These are phyloP conservation scores for Eucalyptus marginata DNA, from an alignment of 345 rosid genomes.

Conservation along the genomic window DNA sequence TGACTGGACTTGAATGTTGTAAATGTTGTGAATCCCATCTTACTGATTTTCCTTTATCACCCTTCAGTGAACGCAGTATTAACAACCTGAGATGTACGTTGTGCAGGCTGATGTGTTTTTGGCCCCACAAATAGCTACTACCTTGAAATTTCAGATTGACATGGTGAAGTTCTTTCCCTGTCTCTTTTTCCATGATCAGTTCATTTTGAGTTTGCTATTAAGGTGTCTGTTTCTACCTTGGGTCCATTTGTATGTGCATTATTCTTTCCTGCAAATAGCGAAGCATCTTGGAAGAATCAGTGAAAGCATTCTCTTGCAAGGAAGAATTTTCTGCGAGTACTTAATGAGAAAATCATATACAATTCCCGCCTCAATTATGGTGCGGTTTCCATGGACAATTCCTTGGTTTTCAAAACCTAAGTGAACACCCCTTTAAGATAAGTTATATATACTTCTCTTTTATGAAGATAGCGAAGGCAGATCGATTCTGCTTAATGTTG, in stretches of 20 bases:
- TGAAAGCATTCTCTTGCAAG: not conserved
- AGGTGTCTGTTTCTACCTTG: not conserved
- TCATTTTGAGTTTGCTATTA: not conserved
- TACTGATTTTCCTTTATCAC: not conserved
- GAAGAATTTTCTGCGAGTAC: not conserved
- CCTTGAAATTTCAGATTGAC: conserved; percentile 18
- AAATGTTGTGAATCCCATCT: not conserved
- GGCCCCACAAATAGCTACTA: conserved; percentile 40
- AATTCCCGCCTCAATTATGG: not conserved
- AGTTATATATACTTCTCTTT: not conserved
- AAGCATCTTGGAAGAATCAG: not conserved
- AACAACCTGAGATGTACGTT: not conserved
- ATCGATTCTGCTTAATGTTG: not conserved
- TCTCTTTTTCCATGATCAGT: not conserved
- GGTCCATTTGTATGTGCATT: not conserved
- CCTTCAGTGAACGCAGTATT: not conserved
- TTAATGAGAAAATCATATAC: not conserved
- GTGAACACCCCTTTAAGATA: not conserved
- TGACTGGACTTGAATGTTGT: not conserved
- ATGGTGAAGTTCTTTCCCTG: conserved; percentile 14
- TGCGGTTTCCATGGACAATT: not conserved
- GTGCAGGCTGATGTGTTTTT: conserved; percentile 50
- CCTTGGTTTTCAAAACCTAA: not conserved
- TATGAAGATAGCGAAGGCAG: not conserved
- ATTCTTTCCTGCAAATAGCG: not conserved